These are phyloP conservation scores for Tausonia pullulans DNA, from an alignment of 1,284 basidiomycete genomes.

Conservation along the genomic window DNA sequence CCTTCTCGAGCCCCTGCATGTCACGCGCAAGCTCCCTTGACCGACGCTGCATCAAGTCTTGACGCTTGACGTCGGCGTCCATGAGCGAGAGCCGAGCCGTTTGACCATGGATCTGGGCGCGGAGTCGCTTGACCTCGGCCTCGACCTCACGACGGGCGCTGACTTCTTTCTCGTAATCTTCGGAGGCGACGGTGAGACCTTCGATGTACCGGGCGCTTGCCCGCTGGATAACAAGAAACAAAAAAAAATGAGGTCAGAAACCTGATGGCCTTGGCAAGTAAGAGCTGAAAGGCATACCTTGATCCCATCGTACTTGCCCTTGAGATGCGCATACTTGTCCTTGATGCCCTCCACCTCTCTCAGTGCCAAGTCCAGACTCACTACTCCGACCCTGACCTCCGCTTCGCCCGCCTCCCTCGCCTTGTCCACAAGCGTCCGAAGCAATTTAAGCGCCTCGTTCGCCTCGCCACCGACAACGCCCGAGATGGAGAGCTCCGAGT, in stretches of 20 bases:
- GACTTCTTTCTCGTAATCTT: conserved; percentile 85
- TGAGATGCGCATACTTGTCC: conserved; percentile 54
- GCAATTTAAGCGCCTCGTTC: conserved; percentile 29
- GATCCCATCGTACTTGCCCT: conserved; percentile 67
- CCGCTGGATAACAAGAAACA: conserved; percentile 41
- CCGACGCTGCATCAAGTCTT: conserved; percentile 65
- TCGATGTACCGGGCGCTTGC: conserved; percentile 84
- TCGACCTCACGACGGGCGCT: conserved; percentile 79
- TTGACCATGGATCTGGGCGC: conserved; percentile 78
- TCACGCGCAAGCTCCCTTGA: conserved; percentile 67
- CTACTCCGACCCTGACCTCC: conserved; percentile 54
- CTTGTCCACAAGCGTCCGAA: conserved; percentile 52
- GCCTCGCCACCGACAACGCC: conserved; percentile 1
- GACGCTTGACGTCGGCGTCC: conserved; percentile 61
- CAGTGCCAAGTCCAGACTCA: conserved; percentile 62
- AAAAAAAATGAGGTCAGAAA: neutral
- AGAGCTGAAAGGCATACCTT: conserved; percentile 47
- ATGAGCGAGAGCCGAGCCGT: conserved; percentile 72
- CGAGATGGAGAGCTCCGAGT: conserved; percentile 19
- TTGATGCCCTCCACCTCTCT: conserved; percentile 55
- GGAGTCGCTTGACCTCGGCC: conserved; percentile 73
- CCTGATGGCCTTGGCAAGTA: neutral
- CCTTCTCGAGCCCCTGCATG: conserved; percentile 66
- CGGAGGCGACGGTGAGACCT: conserved; percentile 79
- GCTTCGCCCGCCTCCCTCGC: conserved; percentile 52